Conservation (phyloP, 2,329 filamentous ascomycete species). For the Tolypocladium amazonense region DNA sequence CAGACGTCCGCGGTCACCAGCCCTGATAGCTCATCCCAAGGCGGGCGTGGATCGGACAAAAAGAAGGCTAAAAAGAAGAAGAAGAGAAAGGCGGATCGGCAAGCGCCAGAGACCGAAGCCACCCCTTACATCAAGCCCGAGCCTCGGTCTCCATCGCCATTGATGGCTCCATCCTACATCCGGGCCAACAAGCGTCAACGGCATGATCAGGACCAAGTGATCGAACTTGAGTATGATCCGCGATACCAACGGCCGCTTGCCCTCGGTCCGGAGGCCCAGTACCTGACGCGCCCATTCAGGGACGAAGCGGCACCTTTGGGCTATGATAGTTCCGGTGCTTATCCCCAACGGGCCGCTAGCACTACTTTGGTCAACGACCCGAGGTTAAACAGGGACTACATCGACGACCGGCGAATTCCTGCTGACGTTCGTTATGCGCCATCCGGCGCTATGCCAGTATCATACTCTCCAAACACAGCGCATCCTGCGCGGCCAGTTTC, state of each 20-base stretch:
- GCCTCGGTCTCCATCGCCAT: slow-evolving; percentile 52
- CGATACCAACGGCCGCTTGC: slow-evolving; percentile 29
- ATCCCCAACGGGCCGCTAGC: slow-evolving; percentile 14
- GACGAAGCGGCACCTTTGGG: slow-evolving; percentile 19
- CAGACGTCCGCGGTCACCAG: slow-evolving; percentile 39
- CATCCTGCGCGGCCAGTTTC: slow-evolving; percentile 29
- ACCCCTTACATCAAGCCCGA: slow-evolving; percentile 53
- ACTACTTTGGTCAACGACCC: slow-evolving; percentile 14
- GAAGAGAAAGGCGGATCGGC: slow-evolving; percentile 42
- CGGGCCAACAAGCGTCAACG: slow-evolving; percentile 48
- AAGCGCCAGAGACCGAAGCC: slow-evolving; percentile 33
- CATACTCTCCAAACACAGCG: slow-evolving; percentile 25
- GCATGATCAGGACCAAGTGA: slow-evolving; percentile 29
- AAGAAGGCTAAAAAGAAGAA: slow-evolving; percentile 41
- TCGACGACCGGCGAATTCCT: slow-evolving; percentile 18
- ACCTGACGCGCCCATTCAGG: slow-evolving; percentile 16
- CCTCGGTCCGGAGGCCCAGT: slow-evolving; percentile 22
- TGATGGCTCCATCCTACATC: slow-evolving; percentile 39
- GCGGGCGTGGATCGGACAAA: slow-evolving; percentile 34
- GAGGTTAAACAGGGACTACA: slow-evolving; percentile 22
- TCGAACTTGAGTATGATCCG: slow-evolving; percentile 23
- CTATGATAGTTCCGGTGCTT: slow-evolving; percentile 19
- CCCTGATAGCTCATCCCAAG: slow-evolving; percentile 50
- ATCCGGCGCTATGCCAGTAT: slow-evolving; percentile 23
- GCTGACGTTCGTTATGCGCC: slow-evolving; percentile 22